Conservation (phyloP, 306 rosid genomes). For the Heteromeles arbutifolia region DNA sequence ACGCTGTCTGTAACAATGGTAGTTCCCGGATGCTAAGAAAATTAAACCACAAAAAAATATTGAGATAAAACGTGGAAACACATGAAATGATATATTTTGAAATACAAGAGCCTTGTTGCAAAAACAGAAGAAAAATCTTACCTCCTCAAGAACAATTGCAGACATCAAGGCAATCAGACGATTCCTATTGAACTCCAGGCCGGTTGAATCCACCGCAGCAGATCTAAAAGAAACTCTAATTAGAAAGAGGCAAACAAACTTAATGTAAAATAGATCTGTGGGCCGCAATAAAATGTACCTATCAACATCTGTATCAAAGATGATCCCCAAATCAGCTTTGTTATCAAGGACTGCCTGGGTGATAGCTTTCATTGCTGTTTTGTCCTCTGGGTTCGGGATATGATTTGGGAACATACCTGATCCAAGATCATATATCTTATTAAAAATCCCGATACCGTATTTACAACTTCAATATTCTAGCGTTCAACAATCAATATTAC, state of each 20-base stretch:
- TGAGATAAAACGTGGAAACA: background rate
- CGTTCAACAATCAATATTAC: slow-evolving; percentile 36
- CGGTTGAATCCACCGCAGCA: slow-evolving; percentile 93
- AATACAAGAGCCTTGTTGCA: slow-evolving; percentile 1
- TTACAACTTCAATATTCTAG: slow-evolving; percentile 6
- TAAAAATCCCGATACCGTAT: background rate
- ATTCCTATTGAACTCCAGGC: slow-evolving; percentile 82
- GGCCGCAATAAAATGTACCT: slow-evolving; percentile 39
- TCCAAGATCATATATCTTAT: slow-evolving; percentile 9
- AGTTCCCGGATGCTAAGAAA: slow-evolving; percentile 82
- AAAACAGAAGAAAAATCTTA: slow-evolving; percentile 22
- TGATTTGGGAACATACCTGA: slow-evolving; percentile 96
- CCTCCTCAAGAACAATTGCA: slow-evolving; percentile 94
- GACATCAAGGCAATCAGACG: slow-evolving; percentile 93
- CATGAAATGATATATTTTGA: background rate
- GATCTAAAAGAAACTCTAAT: slow-evolving; percentile 49
- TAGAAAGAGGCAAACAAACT: slow-evolving; percentile 6
- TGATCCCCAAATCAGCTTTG: slow-evolving; percentile 95
- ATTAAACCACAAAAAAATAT: slow-evolving; percentile 7
- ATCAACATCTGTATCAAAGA: slow-evolving; percentile 95
- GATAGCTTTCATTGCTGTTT: slow-evolving; percentile 93
- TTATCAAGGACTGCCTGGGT: slow-evolving; percentile 83
- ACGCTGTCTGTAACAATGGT: slow-evolving; percentile 96
- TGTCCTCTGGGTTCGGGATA: slow-evolving; percentile 95
- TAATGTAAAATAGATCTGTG: background rate